These are phyloP conservation scores for Coemansia sp. DNA, from an alignment of 192 early-diverging fungal species.

Conservation along the genomic window DNA sequence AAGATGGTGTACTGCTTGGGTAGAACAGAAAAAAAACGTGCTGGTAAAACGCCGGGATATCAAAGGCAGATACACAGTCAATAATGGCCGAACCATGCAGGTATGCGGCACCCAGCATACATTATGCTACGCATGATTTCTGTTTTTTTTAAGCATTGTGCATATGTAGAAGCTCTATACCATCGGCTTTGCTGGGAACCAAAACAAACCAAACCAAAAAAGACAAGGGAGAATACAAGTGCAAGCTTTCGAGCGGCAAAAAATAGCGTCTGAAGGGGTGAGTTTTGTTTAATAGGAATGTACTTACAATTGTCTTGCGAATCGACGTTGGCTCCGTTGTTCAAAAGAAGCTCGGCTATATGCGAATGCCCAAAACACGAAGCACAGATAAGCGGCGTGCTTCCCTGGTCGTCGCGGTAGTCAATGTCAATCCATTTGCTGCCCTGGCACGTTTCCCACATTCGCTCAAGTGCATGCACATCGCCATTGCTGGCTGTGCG, in stretches of 20 bases:
- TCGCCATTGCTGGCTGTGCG: slow-evolving; percentile 76
- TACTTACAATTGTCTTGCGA: slow-evolving; percentile 76
- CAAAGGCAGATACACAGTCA: neutral
- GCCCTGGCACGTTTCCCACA: slow-evolving; percentile 59
- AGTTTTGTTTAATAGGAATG: too few relatives aligned
- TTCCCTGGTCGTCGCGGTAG: slow-evolving; percentile 81
- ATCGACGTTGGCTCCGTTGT: slow-evolving; percentile 74
- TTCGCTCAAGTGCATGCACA: slow-evolving; percentile 59
- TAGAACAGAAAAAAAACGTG: neutral
- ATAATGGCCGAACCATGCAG: neutral
- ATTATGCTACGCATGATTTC: neutral
- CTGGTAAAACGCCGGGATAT: neutral
- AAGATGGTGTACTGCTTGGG: too few relatives aligned
- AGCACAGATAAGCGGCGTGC: slow-evolving; percentile 83
- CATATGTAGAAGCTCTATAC: neutral
- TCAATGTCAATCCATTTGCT: slow-evolving; percentile 72
- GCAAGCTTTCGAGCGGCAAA: neutral
- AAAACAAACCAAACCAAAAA: too few relatives aligned
- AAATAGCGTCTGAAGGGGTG: neutral
- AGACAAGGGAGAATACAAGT: neutral
- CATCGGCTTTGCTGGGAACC: too few relatives aligned
- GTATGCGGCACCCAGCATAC: neutral
- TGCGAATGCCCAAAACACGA: slow-evolving; percentile 82
- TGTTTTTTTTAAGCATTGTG: neutral
- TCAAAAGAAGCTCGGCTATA: slow-evolving; percentile 68